These are phyloP conservation scores for Candida vartiovaarae DNA, from an alignment of 805 yeast genomes.

Conservation along the genomic window DNA sequence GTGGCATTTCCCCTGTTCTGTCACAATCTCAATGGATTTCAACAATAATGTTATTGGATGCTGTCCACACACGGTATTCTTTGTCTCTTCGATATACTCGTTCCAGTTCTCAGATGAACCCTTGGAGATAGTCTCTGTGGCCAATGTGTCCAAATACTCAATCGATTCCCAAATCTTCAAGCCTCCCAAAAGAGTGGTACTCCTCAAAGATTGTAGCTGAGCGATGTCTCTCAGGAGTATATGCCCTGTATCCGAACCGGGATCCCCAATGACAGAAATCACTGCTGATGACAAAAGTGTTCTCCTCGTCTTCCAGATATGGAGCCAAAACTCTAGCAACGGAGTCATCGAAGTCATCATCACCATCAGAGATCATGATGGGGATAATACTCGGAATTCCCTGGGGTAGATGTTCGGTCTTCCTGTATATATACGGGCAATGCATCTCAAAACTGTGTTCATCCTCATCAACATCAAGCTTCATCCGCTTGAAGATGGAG, in stretches of 20 bases:
- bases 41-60: constrained; percentile 68
- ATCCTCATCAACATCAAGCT: constrained; percentile 54
- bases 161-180: constrained; percentile 65
- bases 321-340: constrained; percentile 45
- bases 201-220: constrained; percentile 11
- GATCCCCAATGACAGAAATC: constrained; percentile 96
- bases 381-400: constrained; percentile 59
- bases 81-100: constrained; percentile 59
- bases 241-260: constrained; percentile 52
- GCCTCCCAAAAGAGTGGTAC: constrained; percentile 2
- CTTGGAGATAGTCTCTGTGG: constrained; percentile 53
- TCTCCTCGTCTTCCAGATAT: constrained; percentile 44
- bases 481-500: constrained; percentile 54
- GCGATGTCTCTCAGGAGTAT: constrained; percentile 26
- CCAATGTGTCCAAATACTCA: constrained; percentile 62
- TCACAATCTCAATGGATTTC: constrained; percentile 38
- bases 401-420: constrained; percentile 29
- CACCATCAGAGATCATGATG: constrained; percentile 65
- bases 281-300: constrained; percentile 73
- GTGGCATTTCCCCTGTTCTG: constrained; percentile 10
- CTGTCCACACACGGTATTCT: constrained; percentile 92
- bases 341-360: constrained; percentile 33
- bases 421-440: constrained; percentile 60
- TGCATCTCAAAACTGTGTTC: constrained; percentile 98
- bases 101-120: constrained; percentile 60